Percentiles rank a stretch among this genome's conserved stretches.
phyloP scores from a whole-genome alignment of 2,329 filamentous ascomycete genomes.

The Aspergillus spinulosporus region DNA sequence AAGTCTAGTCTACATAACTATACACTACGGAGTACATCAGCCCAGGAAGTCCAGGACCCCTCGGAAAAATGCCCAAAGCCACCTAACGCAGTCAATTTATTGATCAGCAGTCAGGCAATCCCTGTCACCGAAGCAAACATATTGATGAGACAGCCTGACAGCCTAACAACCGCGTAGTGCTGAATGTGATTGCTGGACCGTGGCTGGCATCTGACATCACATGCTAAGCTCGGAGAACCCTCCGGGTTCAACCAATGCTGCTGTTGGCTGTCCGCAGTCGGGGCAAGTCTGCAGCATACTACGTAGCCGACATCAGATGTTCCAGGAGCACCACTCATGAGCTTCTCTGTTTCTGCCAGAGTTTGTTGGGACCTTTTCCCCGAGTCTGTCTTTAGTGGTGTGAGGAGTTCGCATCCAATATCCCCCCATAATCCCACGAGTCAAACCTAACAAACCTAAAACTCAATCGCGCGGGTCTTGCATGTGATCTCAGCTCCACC shows the following conservation, averaged over 20 bases:
- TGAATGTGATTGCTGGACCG: slow-evolving; percentile 8
- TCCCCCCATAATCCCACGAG: too few relatives aligned
- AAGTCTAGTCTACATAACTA: not conserved
- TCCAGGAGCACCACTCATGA: not conserved
- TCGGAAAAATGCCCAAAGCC: slow-evolving; percentile 3
- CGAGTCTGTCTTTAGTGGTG: not conserved
- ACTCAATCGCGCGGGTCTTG: too few relatives aligned
- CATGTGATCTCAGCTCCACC: too few relatives aligned
- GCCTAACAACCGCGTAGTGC: not conserved
- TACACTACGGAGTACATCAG: not conserved
- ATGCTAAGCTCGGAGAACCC: slow-evolving; percentile 10
- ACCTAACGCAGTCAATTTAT: not conserved
- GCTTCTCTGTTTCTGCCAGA: not conserved
- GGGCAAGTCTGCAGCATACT: not conserved
- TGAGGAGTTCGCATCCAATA: too few relatives aligned
- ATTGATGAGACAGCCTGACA: not conserved
- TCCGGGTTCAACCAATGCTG: not conserved
- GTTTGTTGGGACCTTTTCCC: not conserved
- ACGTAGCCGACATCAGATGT: not conserved
- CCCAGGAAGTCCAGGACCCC: not conserved
- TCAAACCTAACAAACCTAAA: too few relatives aligned
- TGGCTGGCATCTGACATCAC: slow-evolving; percentile 12
- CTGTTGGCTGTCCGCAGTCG: not conserved
- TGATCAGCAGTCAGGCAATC: not conserved
- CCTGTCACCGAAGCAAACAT: slow-evolving; percentile 2